Percentiles rank a stretch among this genome's conserved stretches.
These are phyloP conservation scores for Tricholoma bakamatsutake DNA, from an alignment of 768 basidiomycete genomes.

Conservation along the genomic window DNA sequence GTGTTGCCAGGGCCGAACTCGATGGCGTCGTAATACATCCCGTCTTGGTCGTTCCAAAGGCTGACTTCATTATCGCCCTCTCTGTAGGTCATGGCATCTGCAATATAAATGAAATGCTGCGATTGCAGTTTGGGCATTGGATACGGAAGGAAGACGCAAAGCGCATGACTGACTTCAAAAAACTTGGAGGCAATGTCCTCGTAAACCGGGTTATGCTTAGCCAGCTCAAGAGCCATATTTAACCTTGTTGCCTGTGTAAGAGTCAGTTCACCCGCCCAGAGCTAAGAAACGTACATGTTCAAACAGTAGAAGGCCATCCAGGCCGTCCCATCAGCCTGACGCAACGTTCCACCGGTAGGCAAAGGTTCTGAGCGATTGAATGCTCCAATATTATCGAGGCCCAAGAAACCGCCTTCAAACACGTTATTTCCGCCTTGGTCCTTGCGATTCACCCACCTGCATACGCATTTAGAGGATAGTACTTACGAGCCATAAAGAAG, in stretches of 20 bases:
- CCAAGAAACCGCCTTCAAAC: constrained; percentile 97
- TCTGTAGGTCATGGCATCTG: constrained; percentile 96
- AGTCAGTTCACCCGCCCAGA: constrained; percentile 1
- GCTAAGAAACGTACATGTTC: constrained; percentile 65
- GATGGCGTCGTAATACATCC: constrained; percentile 98
- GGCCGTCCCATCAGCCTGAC: constrained; percentile 97
- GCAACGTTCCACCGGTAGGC: constrained; percentile 88
- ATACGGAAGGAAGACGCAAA: neutral
- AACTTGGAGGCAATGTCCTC: constrained; percentile 99
- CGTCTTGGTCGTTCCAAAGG: constrained; percentile 95
- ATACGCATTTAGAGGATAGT: neutral
- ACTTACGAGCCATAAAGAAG: neutral
- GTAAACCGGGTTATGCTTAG: constrained; percentile 95
- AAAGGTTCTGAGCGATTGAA: constrained; percentile 98
- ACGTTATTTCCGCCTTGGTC: constrained; percentile 93
- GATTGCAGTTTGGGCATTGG: constrained; percentile 4
- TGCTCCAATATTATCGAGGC: constrained; percentile 94
- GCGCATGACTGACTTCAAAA: constrained; percentile 55
- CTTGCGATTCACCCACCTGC: constrained; percentile 97
- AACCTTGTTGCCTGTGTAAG: constrained; percentile 45
- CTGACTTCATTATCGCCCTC: constrained; percentile 72
- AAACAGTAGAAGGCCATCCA: constrained; percentile 99
- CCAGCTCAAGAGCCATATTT: constrained; percentile 94
- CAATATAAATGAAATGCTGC: constrained; percentile 96
- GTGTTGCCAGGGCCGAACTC: constrained; percentile 76